Conservation (phyloP, 495 filamentous ascomycete species). For the Aspergillus nanangensis region DNA sequence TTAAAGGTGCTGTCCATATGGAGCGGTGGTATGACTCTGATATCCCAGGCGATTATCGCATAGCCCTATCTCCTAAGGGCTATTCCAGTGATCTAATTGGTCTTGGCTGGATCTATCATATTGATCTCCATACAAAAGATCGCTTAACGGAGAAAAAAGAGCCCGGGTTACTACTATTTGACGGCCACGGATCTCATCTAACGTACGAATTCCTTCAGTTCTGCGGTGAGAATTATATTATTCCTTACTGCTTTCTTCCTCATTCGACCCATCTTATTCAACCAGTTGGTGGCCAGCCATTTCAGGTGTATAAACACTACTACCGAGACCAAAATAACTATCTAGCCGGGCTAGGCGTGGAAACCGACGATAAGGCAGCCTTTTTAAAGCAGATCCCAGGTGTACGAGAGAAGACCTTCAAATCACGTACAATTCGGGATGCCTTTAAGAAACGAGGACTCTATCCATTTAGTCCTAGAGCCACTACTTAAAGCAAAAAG, state of each 20-base stretch:
- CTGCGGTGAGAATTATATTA: not conserved
- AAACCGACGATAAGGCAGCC: not conserved
- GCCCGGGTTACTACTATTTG: not conserved
- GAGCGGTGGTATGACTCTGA: not conserved
- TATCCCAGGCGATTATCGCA: not conserved
- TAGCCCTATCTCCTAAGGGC: slow-evolving; percentile 1
- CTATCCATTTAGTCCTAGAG: not conserved
- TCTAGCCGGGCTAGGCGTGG: not conserved
- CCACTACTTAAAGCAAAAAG: not conserved
- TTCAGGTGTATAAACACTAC: slow-evolving; percentile 1
- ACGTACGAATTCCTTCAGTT: not conserved
- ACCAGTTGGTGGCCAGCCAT: not conserved
- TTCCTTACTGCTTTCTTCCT: not conserved
- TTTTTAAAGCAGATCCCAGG: not conserved
- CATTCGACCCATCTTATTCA: not conserved
- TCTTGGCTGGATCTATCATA: not conserved
- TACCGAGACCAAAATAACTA: not conserved
- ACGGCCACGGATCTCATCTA: not conserved
- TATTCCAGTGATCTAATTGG: not conserved
- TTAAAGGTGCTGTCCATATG: not conserved
- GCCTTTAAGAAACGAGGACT: not conserved
- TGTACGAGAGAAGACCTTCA: not conserved
- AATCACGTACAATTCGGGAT: not conserved
- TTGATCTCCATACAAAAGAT: not conserved
- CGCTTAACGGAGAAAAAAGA: not conserved